A percentile compares a stretch with the other conserved stretches of the same genome.
Conservation (phyloP, 768 basidiomycete genomes). For the Rhizopogon salebrosus region DNA sequence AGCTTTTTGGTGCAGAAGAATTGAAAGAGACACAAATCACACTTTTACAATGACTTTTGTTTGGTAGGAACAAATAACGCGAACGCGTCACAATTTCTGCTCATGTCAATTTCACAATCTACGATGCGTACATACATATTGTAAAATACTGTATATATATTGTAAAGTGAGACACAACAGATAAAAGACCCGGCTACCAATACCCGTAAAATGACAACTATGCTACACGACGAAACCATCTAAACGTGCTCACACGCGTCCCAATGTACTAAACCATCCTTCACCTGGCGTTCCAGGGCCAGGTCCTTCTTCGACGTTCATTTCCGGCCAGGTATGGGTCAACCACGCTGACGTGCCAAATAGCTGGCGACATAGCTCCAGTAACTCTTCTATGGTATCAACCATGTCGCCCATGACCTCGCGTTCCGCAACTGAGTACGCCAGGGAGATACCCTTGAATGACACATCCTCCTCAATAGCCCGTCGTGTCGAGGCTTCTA, state of each 20-base stretch:
- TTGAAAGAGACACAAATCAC: background rate
- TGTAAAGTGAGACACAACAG: background rate
- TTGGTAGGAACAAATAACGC: background rate
- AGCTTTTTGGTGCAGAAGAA: background rate
- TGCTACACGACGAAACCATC: background rate
- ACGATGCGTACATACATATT: too few species aligned
- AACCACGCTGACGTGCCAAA: constrained; percentile 44
- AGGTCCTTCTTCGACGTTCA: background rate
- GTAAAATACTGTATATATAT: background rate
- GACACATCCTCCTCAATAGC: constrained; percentile 24
- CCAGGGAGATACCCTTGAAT: constrained; percentile 30
- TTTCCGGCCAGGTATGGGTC: constrained; percentile 11
- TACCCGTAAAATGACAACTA: background rate
- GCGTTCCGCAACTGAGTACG: constrained; percentile 40
- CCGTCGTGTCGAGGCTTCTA: constrained; percentile 28
- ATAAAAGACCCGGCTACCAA: constrained; percentile 1
- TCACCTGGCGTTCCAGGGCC: constrained; percentile 5
- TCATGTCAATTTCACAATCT: too few species aligned
- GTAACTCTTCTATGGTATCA: constrained; percentile 35
- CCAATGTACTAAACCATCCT: constrained; percentile 24
- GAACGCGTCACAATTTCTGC: background rate
- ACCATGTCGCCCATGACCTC: constrained; percentile 38
- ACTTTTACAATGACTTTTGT: background rate
- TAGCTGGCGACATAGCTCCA: constrained; percentile 34
- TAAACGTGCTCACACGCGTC: constrained; percentile 10